Percentiles rank a stretch among this genome's conserved stretches.
Conservation (phyloP, 2,329 filamentous ascomycete species). For the Fusarium miscanthi region DNA sequence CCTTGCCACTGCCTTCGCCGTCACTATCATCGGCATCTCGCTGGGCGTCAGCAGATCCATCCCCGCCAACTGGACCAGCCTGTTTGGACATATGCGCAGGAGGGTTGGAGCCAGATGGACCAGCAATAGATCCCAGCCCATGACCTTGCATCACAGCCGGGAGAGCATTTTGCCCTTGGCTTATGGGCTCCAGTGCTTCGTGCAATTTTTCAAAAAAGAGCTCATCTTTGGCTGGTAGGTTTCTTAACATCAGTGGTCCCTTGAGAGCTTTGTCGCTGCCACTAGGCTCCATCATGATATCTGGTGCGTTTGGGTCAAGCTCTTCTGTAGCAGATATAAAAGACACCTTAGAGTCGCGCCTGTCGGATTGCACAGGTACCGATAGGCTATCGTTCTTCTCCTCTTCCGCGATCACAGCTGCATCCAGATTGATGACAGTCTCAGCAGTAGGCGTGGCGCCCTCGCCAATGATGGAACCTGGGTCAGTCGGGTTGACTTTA, state of each 20-base stretch:
- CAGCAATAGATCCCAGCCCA: conserved; percentile 32
- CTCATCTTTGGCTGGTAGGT: conserved; percentile 67
- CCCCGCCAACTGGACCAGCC: conserved; percentile 33
- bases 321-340: conserved; percentile 22
- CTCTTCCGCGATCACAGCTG: conserved; percentile 5
- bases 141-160: conserved; percentile 56
- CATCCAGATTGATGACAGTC: conserved; percentile 18
- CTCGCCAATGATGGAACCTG: conserved; percentile 43
- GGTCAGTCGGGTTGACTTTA: conserved; percentile 56
- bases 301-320: conserved; percentile 32
- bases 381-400: not conserved
- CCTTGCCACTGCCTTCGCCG: conserved; percentile 41
- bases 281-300: conserved; percentile 51
- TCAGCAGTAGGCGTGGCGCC: conserved; percentile 47
- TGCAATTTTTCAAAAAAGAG: conserved; percentile 63
- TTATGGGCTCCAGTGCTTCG: conserved; percentile 63
- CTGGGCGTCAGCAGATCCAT: conserved; percentile 39
- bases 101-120: conserved; percentile 27
- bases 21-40: conserved; percentile 42
- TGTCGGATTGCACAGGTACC: conserved; percentile 10
- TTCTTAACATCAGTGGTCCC: conserved; percentile 65
- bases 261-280: conserved; percentile 59
- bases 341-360: conserved; percentile 35
- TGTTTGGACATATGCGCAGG: conserved; percentile 8
- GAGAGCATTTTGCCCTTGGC: conserved; percentile 58